Evolutionary conservation across 768 basidiomycete genomes (phyloP).

Genomic region (Auricularia sp.): DNA sequence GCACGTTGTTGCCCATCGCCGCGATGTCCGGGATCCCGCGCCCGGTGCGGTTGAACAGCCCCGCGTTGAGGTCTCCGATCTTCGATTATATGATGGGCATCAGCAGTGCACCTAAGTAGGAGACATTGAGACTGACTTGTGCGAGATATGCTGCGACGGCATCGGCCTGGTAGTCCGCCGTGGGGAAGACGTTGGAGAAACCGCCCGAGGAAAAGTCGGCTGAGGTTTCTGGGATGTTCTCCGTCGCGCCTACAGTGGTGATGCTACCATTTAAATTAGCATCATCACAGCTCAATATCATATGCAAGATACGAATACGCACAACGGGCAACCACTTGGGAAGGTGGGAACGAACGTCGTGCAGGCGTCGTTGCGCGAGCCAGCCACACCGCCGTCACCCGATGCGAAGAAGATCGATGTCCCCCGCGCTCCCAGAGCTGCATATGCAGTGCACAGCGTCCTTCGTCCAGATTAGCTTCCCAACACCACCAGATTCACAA

Average conservation of each 20-base stretch:
- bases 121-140: too few species aligned
- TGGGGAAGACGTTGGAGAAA: slow-evolving; percentile 25
- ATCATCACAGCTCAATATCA: background rate
- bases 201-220: slow-evolving; percentile 26
- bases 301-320: slow-evolving; percentile 4
- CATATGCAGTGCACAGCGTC: slow-evolving; percentile 26
- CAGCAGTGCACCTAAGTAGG: too few species aligned
- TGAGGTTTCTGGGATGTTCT: slow-evolving; percentile 3
- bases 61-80: slow-evolving; percentile 16
- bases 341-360: slow-evolving; percentile 26
- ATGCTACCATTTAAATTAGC: background rate
- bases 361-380: slow-evolving; percentile 19
- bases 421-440: slow-evolving; percentile 27
- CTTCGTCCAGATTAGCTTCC: slow-evolving; percentile 8
- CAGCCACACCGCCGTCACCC: slow-evolving; percentile 29
- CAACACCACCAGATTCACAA: background rate
- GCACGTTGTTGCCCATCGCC: slow-evolving; percentile 17
- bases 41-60: slow-evolving; percentile 15
- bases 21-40: background rate
- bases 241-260: background rate
- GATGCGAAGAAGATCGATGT: slow-evolving; percentile 28
- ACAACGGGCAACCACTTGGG: slow-evolving; percentile 28
- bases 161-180: slow-evolving; percentile 9
- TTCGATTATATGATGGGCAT: background rate
- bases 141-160: slow-evolving; percentile 14